phyloP scores from a whole-genome alignment of 2,329 filamentous ascomycete species.

The Beauveria sp. region DNA sequence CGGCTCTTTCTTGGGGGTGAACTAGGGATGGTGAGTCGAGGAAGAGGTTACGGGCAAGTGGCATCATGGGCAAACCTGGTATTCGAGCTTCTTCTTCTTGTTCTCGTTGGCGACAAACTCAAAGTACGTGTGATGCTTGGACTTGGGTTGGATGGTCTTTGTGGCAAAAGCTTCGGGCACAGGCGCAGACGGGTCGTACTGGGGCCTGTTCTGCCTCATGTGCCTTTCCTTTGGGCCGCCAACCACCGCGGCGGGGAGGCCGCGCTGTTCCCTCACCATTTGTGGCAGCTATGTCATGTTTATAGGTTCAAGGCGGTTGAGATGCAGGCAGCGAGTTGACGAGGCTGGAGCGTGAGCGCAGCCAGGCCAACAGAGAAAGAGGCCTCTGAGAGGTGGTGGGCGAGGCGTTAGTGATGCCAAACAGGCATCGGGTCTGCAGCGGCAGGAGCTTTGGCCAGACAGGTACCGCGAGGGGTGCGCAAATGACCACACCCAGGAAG shows the following conservation, averaged over 20 bases:
- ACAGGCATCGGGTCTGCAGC: neutral
- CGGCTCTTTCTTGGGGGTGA: conserved; percentile 42
- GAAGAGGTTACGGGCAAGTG: neutral
- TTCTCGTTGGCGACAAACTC: conserved; percentile 58
- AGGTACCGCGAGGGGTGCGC: neutral
- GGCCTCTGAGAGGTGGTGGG: neutral
- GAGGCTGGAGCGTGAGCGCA: neutral
- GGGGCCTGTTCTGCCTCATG: conserved; percentile 24
- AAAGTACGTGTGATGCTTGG: conserved; percentile 55
- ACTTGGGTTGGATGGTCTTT: conserved; percentile 33
- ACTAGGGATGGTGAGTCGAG: conserved; percentile 30
- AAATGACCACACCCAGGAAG: conserved; percentile 7
- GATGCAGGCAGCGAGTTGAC: neutral
- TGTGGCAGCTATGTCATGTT: conserved; percentile 15
- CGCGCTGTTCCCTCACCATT: conserved; percentile 31
- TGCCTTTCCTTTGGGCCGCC: conserved; percentile 29
- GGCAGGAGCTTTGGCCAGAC: conserved; percentile 1
- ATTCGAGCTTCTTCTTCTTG: conserved; percentile 57
- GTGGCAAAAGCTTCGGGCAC: conserved; percentile 28
- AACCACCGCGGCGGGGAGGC: conserved; percentile 21
- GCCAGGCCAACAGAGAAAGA: neutral
- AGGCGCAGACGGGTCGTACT: conserved; percentile 26
- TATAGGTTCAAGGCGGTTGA: neutral
- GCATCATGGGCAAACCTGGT: conserved; percentile 36
- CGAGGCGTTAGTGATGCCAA: neutral